phyloP scores from a whole-genome alignment of 192 early-diverging fungal genomes.

The Entomortierella parvispora region DNA sequence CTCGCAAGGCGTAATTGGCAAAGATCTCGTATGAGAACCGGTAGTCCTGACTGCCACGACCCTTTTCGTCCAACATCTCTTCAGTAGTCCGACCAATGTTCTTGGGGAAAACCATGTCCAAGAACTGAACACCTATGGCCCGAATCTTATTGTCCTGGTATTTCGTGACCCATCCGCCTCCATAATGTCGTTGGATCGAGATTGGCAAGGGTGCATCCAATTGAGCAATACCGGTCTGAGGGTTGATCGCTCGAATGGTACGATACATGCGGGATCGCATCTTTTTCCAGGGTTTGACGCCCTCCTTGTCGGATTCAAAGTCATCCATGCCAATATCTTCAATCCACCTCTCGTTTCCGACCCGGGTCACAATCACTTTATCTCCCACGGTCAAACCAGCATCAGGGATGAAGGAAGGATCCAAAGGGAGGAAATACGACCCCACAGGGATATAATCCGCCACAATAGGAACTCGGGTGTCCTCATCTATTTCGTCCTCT shows the following conservation, averaged over 20 bases:
- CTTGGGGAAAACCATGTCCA: slow-evolving; percentile 44
- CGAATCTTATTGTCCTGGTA: slow-evolving; percentile 47
- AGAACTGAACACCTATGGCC: slow-evolving; percentile 46
- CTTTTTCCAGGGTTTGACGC: slow-evolving; percentile 56
- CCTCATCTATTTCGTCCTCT: slow-evolving; percentile 26
- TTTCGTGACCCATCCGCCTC: slow-evolving; percentile 53
- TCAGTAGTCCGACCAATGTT: slow-evolving; percentile 45
- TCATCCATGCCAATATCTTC: slow-evolving; percentile 57
- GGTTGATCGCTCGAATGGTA: slow-evolving; percentile 37
- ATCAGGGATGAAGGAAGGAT: slow-evolving; percentile 24
- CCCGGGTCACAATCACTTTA: slow-evolving; percentile 43
- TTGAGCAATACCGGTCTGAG: slow-evolving; percentile 25
- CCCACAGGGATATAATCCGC: slow-evolving; percentile 58
- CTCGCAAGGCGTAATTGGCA: slow-evolving; percentile 49
- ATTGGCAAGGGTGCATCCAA: slow-evolving; percentile 56
- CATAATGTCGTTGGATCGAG: slow-evolving; percentile 43
- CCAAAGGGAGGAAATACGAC: slow-evolving; percentile 29
- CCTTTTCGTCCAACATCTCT: slow-evolving; percentile 49
- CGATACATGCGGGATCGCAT: slow-evolving; percentile 50
- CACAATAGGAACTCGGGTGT: slow-evolving; percentile 39
- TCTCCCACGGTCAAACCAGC: slow-evolving; percentile 34
- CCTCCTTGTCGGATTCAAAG: slow-evolving; percentile 25
- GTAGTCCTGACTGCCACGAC: slow-evolving; percentile 54
- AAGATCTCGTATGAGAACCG: slow-evolving; percentile 59
- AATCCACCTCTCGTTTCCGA: slow-evolving; percentile 56